phyloP scores from a whole-genome alignment of 345 rosid species.

The Populus ilicifolia region DNA sequence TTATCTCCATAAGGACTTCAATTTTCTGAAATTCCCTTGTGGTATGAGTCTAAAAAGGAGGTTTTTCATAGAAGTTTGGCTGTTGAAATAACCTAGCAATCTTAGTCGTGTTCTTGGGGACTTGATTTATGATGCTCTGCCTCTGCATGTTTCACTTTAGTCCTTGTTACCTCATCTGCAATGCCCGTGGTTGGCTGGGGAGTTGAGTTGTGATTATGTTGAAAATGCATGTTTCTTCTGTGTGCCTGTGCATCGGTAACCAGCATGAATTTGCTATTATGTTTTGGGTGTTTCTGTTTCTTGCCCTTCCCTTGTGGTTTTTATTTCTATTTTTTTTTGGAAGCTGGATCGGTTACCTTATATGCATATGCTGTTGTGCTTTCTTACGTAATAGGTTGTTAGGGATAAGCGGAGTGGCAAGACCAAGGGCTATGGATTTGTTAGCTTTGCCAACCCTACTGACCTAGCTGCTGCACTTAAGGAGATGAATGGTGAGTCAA shows the following conservation, averaged over 20 bases:
- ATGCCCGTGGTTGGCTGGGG: neutral
- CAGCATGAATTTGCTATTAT: neutral
- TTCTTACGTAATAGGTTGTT: constrained; percentile 52
- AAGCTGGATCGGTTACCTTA: neutral
- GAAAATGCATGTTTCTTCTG: neutral
- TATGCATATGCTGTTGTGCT: neutral
- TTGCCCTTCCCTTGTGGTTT: neutral
- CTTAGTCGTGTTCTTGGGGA: neutral
- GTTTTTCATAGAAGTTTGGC: neutral
- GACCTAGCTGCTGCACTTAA: constrained; percentile 91
- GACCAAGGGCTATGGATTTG: constrained; percentile 95
- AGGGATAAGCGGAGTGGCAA: constrained; percentile 98
- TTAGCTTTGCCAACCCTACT: constrained; percentile 82
- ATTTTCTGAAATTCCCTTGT: neutral
- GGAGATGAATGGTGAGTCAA: constrained; percentile 80
- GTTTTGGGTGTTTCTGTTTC: neutral
- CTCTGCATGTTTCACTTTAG: neutral
- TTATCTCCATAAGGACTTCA: neutral
- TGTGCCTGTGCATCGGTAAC: neutral
- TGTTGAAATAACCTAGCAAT: neutral
- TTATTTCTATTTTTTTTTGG: neutral
- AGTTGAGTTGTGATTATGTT: neutral
- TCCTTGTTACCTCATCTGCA: neutral
- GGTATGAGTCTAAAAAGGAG: neutral
- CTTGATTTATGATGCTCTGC: neutral